Conservation (phyloP, 495 filamentous ascomycete genomes). For the Aspergillus diversus region DNA sequence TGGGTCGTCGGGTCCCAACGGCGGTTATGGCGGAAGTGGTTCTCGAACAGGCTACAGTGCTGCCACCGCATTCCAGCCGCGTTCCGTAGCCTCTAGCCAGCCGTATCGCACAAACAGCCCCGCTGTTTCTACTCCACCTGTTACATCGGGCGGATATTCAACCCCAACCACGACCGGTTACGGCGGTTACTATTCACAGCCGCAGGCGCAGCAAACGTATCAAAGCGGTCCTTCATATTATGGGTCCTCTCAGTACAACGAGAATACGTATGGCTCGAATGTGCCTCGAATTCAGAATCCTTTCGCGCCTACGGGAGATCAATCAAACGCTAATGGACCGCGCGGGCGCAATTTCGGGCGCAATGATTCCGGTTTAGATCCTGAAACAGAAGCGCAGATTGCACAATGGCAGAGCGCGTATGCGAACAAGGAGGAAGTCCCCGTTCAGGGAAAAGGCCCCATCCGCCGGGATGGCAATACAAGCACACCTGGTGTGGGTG, state of each 20-base stretch:
- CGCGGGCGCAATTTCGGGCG: conserved; percentile 39
- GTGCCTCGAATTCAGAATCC: conserved; percentile 85
- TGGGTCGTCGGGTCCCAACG: conserved; percentile 40
- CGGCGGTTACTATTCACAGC: conserved; percentile 42
- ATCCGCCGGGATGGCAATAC: conserved; percentile 13
- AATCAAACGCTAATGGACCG: conserved; percentile 34
- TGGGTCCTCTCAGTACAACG: conserved; percentile 55
- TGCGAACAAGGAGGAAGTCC: conserved; percentile 57
- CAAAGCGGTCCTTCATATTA: conserved; percentile 53
- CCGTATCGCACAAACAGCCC: conserved; percentile 47
- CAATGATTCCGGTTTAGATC: conserved; percentile 62
- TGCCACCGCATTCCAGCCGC: conserved; percentile 64
- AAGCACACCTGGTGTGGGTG: conserved; percentile 24
- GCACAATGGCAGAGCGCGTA: conserved; percentile 98
- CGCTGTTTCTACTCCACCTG: conserved; percentile 46
- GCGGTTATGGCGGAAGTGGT: conserved; percentile 37
- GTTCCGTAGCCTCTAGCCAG: conserved; percentile 60
- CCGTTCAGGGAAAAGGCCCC: conserved; percentile 29
- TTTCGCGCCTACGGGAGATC: conserved; percentile 66
- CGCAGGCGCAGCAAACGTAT: conserved; percentile 42
- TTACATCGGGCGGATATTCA: conserved; percentile 44
- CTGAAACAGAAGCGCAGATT: conserved; percentile 89
- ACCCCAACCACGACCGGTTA: conserved; percentile 40
- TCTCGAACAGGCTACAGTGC: conserved; percentile 40
- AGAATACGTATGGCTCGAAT: conserved; percentile 54